phyloP scores from a whole-genome alignment of 768 basidiomycete species.

The Trametes villosa region DNA sequence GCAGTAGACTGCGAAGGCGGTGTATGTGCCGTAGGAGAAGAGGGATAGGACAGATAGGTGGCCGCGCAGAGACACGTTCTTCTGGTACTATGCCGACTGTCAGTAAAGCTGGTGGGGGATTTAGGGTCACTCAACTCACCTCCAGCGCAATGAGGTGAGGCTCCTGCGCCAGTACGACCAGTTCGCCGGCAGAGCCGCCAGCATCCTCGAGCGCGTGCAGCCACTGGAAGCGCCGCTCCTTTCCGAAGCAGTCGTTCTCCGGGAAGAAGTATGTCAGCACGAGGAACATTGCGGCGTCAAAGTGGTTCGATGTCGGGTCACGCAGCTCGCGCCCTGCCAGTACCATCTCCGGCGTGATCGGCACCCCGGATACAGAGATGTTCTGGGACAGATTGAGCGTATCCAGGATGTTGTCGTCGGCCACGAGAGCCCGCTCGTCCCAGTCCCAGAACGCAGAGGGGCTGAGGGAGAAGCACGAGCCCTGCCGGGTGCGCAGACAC shows the following conservation, averaged over 20 bases:
- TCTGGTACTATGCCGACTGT: slow-evolving; percentile 50
- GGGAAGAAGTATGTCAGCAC: slow-evolving; percentile 85
- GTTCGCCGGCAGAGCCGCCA: slow-evolving; percentile 39
- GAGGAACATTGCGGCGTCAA: slow-evolving; percentile 71
- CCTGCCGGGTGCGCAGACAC: slow-evolving; percentile 58
- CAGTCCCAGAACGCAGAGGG: slow-evolving; percentile 79
- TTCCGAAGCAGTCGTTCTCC: slow-evolving; percentile 69
- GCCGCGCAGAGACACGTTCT: slow-evolving; percentile 48
- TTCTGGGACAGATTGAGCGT: slow-evolving; percentile 60
- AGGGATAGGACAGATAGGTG: slow-evolving; percentile 66
- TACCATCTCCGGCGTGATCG: slow-evolving; percentile 75
- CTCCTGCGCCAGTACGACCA: slow-evolving; percentile 45
- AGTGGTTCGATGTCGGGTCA: slow-evolving; percentile 52
- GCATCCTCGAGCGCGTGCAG: slow-evolving; percentile 54
- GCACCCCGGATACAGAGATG: slow-evolving; percentile 62
- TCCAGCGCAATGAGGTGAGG: slow-evolving; percentile 51
- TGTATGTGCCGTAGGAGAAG: slow-evolving; percentile 77
- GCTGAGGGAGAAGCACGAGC: slow-evolving; percentile 70
- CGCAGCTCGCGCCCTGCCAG: slow-evolving; percentile 67
- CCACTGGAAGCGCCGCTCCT: slow-evolving; percentile 68
- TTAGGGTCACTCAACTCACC: slow-evolving; percentile 34
- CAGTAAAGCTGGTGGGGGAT: not conserved
- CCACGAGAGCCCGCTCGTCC: slow-evolving; percentile 54
- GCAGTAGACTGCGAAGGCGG: slow-evolving; percentile 75
- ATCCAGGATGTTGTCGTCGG: slow-evolving; percentile 60